Conservation (phyloP, 1,284 basidiomycete species). For the Tausonia pullulans region DNA sequence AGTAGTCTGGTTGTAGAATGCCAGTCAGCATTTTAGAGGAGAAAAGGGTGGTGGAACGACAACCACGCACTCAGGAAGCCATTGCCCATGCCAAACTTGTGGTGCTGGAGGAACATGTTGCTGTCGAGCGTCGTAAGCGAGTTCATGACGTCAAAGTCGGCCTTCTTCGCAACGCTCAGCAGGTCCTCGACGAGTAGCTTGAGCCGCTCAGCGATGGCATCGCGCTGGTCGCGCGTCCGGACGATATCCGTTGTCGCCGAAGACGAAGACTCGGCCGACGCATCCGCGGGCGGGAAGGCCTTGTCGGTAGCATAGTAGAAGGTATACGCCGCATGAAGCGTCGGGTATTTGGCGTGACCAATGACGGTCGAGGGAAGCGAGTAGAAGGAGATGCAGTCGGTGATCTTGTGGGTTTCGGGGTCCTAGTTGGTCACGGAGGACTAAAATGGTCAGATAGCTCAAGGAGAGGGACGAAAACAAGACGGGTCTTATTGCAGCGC, state of each 20-base stretch:
- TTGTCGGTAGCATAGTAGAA: constrained; percentile 75
- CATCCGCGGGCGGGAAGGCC: constrained; percentile 38
- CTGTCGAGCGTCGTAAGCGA: constrained; percentile 94
- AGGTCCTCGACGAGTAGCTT: constrained; percentile 63
- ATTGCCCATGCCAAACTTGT: constrained; percentile 84
- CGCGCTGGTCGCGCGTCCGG: constrained; percentile 16
- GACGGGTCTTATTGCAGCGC: constrained; percentile 20
- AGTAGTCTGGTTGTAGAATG: constrained; percentile 23
- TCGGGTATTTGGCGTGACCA: constrained; percentile 47
- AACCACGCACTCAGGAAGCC: constrained; percentile 59
- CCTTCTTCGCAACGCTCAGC: constrained; percentile 64
- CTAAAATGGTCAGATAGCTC: background rate
- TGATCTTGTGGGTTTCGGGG: constrained; percentile 67
- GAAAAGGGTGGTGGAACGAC: background rate
- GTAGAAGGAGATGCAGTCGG: constrained; percentile 96
- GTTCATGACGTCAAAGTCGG: constrained; percentile 92
- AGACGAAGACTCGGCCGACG: constrained; percentile 1
- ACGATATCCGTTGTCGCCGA: constrained; percentile 1
- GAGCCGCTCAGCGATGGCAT: constrained; percentile 44
- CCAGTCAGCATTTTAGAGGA: background rate
- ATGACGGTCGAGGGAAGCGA: constrained; percentile 87
- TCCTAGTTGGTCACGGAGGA: constrained; percentile 43
- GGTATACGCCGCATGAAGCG: constrained; percentile 80
- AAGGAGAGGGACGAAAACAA: background rate
- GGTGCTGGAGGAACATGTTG: constrained; percentile 62